phyloP scores from a whole-genome alignment of 495 filamentous ascomycete genomes.

The Xylaria telfairii region DNA sequence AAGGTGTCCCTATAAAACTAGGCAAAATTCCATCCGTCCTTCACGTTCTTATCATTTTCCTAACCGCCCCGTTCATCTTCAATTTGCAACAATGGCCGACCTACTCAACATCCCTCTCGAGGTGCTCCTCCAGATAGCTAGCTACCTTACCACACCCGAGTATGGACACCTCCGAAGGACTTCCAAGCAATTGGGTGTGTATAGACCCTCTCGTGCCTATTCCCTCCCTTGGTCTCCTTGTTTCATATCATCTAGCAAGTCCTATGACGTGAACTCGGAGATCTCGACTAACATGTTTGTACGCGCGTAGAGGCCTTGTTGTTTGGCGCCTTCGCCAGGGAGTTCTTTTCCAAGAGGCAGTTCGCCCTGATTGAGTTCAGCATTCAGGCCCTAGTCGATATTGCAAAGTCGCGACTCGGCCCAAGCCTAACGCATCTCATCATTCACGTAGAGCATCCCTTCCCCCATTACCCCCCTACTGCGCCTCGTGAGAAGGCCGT shows the following conservation, averaged over 20 bases:
- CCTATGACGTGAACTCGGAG: no score
- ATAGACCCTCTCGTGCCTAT: no score
- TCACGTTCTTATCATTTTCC: neutral
- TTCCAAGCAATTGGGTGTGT: conserved; percentile 51
- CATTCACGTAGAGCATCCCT: conserved; percentile 48
- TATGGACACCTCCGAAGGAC: conserved; percentile 52
- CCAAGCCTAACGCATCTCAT: conserved; percentile 53
- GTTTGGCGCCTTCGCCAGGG: conserved; percentile 53
- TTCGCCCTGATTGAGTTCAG: conserved; percentile 59
- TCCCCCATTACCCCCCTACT: neutral
- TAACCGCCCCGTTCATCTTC: neutral
- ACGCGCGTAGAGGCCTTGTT: conserved; percentile 52
- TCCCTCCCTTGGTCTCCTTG: no score
- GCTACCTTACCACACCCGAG: conserved; percentile 50
- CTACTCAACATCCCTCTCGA: conserved; percentile 44
- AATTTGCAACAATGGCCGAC: conserved; percentile 18
- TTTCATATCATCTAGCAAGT: no score
- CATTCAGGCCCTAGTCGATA: conserved; percentile 57
- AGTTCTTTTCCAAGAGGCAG: conserved; percentile 63
- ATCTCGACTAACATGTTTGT: no score
- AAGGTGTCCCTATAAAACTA: neutral
- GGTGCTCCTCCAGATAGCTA: conserved; percentile 49
- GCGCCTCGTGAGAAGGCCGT: neutral
- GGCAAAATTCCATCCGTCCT: neutral
- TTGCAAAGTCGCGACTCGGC: conserved; percentile 55